Base-by-base conservation (phyloP, 1,284 basidiomycete species). In the Rhodotorula glutinis region DNA sequence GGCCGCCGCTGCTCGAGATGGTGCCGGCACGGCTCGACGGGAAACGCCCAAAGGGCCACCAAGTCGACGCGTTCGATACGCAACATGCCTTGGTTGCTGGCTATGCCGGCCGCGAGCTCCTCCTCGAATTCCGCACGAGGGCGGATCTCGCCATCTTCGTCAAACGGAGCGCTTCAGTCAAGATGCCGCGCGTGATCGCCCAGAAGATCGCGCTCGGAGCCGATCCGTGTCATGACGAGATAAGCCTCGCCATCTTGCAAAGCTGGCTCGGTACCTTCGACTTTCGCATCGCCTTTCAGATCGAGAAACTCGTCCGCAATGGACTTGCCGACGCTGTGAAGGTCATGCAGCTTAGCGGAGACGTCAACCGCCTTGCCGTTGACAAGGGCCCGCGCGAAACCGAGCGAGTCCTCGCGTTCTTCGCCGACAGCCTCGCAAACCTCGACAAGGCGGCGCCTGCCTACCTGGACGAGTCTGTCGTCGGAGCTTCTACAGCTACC, bases 301-400 rank as follows among this genome's bases (percentile, higher is more conserved):
- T 69, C n/a, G 63, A 69, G 38, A 60, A 59, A 38, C 56, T 69
- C 25, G 25, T 60, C 4, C 51, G 53, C 21, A 60, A 60, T 51
- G 53, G 52, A 2, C 61, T 65, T 27, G n/a, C 62, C 46, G 63
- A 66, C 25, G 25, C 57, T 1, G 17, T 33, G 41, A 62, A 66
- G 53, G 44, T 60, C 4, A 17, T 63, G 27, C 43, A 33, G 9
- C 60, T 66, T 11, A 27, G 53, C 3, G 33, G 10, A 1, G n/a
- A n/a, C 5, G 40, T 65, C 54, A 56, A 57, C 23, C 47, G 33
- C 14, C 17, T 63, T 33, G 13, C 62, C n/a, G 8, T 2, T 0
- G 21, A 55, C 2, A n/a, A 27, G 23, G 60, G 40, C 4, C 2
- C 11, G 2, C 29, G 27, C 4, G 29, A 9, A 1, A 25, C 52